Conservation (phyloP, 805 yeast species). For the Scheffersomyces stipitis region DNA sequence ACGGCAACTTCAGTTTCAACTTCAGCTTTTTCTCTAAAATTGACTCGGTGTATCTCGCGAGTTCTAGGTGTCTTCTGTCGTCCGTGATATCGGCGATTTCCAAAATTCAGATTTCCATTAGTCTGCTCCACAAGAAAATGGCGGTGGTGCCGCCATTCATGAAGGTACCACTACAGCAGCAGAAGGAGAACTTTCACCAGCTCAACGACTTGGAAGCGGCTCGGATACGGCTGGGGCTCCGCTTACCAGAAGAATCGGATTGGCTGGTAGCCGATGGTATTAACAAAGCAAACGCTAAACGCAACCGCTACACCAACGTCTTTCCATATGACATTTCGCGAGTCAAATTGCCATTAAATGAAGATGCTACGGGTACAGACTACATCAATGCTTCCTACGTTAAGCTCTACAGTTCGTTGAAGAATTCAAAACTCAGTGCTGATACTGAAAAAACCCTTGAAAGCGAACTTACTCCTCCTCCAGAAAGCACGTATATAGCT, state of each 20-base stretch:
- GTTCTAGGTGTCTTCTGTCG: neutral
- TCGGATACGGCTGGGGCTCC: conserved; percentile 1
- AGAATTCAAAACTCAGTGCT: neutral
- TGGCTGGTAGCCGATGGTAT: conserved; percentile 7
- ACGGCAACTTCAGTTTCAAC: too few species aligned
- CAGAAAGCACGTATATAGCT: conserved; percentile 49
- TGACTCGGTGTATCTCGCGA: neutral
- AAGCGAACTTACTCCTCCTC: neutral
- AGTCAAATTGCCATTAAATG: conserved; percentile 25
- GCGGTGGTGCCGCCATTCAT: conserved; percentile 10
- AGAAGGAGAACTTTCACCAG: conserved; percentile 10
- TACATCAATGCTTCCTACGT: conserved; percentile 43
- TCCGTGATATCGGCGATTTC: neutral
- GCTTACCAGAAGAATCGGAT: neutral
- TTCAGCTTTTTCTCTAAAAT: too few species aligned
- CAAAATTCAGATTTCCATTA: conserved; percentile 3
- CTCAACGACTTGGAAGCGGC: conserved; percentile 9
- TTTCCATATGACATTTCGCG: conserved; percentile 41
- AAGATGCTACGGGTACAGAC: conserved; percentile 17
- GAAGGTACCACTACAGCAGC: conserved; percentile 4
- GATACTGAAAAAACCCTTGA: neutral
- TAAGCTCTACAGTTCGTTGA: conserved; percentile 3
- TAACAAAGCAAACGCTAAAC: conserved; percentile 1
- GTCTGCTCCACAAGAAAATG: conserved; percentile 1
- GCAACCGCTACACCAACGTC: conserved; percentile 41